Percentiles rank a stretch among this genome's conserved stretches.
phyloP scores from a whole-genome alignment of 2,329 filamentous ascomycete species.

The Fusarium sp. region DNA sequence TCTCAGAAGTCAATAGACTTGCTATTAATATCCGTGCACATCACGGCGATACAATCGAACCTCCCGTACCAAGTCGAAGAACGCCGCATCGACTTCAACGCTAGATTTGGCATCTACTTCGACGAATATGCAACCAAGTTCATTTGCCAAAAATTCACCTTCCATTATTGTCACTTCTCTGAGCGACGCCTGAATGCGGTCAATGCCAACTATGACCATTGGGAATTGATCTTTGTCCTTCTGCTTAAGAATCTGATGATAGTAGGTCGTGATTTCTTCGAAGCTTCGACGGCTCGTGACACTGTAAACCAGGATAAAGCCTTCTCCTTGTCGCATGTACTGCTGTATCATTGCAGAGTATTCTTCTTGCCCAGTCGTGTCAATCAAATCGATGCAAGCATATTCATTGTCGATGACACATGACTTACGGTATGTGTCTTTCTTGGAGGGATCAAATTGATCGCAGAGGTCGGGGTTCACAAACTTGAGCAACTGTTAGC shows the following conservation, averaged over 20 bases:
- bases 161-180: accelerated
- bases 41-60: background rate
- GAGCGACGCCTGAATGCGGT: accelerated
- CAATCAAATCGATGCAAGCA: accelerated
- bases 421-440: accelerated
- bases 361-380: background rate
- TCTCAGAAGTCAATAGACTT: too few species aligned
- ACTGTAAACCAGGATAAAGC: background rate
- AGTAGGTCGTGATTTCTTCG: accelerated
- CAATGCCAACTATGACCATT: accelerated
- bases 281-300: background rate
- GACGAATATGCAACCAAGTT: accelerated
- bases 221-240: background rate
- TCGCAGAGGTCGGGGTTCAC: accelerated
- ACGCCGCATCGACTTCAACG: accelerated
- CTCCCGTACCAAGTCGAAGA: background rate
- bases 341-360: background rate
- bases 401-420: accelerated
- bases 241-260: accelerated
- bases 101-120: background rate
- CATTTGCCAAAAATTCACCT: accelerated
- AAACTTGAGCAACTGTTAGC: background rate
- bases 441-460: background rate
- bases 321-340: too few species aligned
- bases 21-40: too few species aligned